Evolutionary conservation across 2,329 filamentous ascomycete species (phyloP), one percentile per base, ranked within the genome.

Genomic region (Xylaria sp.): DNA sequence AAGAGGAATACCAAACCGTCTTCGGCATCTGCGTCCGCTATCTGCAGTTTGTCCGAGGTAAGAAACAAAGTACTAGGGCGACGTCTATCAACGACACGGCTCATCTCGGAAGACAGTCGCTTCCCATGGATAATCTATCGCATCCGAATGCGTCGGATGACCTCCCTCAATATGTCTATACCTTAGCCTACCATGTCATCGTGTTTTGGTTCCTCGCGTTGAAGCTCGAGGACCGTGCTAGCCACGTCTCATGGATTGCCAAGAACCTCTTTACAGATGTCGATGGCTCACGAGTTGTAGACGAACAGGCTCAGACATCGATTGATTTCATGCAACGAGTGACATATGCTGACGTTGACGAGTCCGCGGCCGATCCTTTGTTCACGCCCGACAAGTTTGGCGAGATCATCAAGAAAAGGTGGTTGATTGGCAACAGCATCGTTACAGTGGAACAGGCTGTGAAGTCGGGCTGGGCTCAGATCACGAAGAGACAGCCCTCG

Each of bases 21-120:
- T 97, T 99, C 72, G 94, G 90, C 8, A 95, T 99, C 52, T 97
- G 92, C 70, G 92, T 96, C 73, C 87, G 92, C 55, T 97, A 97
- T 71, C 79, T 99, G 46, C 91, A 97, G 67, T 93, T 92, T 61
- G 91, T 92, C 0, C 82, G 91, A 64, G 90, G 93, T 59, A 83
- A 81, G 69, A 80, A 80, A 61, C 77, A 78, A 54, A 73, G 75
- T 47, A 78, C 76, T 53, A 76, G 80, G 51, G 76, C 73, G 61
- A 81, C 76, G 67, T 73, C 77, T 44, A 66, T 70, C 16, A 78
- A 78, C 67, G 81, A 83, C 51, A 70, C 74, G 8, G 74, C 72
- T 8, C 66, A 71, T 51, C 57, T 51, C 10, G 57, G 52, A 37
- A 56, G 62, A 58, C 64, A 59, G 53, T 59, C 55, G 61, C 68